A percentile compares a stretch with the other conserved stretches of the same genome.
Evolutionary conservation across 1,139 yeast species (phyloP).

Genomic region (Candida anutae): DNA sequence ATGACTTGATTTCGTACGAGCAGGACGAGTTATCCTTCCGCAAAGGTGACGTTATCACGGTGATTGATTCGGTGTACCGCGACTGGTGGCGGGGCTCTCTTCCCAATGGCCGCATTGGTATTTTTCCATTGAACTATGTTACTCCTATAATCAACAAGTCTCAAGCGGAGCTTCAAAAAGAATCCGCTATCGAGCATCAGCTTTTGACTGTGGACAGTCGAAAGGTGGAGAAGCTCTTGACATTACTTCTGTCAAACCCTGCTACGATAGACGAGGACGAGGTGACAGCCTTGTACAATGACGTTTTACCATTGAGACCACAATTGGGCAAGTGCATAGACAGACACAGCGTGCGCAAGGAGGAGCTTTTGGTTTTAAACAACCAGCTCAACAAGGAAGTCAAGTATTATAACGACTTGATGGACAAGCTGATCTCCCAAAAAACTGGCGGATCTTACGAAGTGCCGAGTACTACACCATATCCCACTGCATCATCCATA

Average conservation of each 20-base stretch:
- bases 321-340: slow-evolving; percentile 66
- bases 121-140: slow-evolving; percentile 92
- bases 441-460: slow-evolving; percentile 9
- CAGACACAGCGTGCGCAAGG: slow-evolving; percentile 64
- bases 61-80: slow-evolving; percentile 77
- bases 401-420: slow-evolving; percentile 57
- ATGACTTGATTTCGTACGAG: slow-evolving; percentile 67
- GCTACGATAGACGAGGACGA: slow-evolving; percentile 29
- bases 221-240: slow-evolving; percentile 18
- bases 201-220: slow-evolving; percentile 24
- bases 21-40: slow-evolving; percentile 65
- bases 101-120: slow-evolving; percentile 67
- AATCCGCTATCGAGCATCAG: slow-evolving; percentile 21
- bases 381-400: slow-evolving; percentile 64
- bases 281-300: slow-evolving; percentile 53
- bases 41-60: slow-evolving; percentile 74
- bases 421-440: slow-evolving; percentile 42
- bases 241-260: slow-evolving; percentile 43
- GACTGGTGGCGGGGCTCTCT: slow-evolving; percentile 97
- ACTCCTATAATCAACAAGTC: slow-evolving; percentile 68
- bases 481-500: slow-evolving; percentile 11
- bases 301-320: slow-evolving; percentile 66
- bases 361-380: slow-evolving; percentile 66
- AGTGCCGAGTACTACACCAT: slow-evolving; percentile 9
- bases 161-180: slow-evolving; percentile 32